Base-by-base conservation (phyloP, 345 rosid genomes). In the Salix suchowensis region DNA sequence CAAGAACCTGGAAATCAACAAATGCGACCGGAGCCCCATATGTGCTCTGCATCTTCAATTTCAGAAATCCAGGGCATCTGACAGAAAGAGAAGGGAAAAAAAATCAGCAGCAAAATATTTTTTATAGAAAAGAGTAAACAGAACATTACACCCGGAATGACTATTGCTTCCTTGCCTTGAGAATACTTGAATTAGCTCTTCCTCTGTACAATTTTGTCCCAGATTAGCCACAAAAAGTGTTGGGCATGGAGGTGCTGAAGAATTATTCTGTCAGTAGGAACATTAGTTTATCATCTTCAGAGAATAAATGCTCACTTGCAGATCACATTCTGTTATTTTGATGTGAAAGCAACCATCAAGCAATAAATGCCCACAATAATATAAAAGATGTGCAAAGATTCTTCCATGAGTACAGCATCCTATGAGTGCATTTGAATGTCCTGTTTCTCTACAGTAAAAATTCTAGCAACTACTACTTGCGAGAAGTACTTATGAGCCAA, bases 1-100 rank as follows among this genome's bases (percentile, higher is more conserved):
- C 36, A 44, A 26, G 61, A 81, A 94, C 97, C 98, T 89, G 91
- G 71, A 92, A 93, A 84, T 94, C 97, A 72, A 92, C 92, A 85
- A 94, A 91, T 81, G 97, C 97, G 82, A 94, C 94, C 23, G 92
- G 91, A 73, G 91, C 76, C 67, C 97, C 94, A 55, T 91, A 89
- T 7, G 92, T 92, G 78, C 91, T 84, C 84, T 93, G 95, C 86
- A 91, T 90, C 79, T 92, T 94, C 80, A 92, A 74, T 79, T 91
- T 92, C 88, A 91, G 82, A 86, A 91, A 94, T 60, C 97, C 98
- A 72, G 88, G 73, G 39, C 89, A 90, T 80, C 98, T 93, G 78
- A 61, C 52, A 74, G 46, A 78, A 65, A 76, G 70, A 60, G 39
- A 18, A 21, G 7, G 32, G 13, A 61, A 40, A 52, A 19, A 21